Percentiles rank a stretch among this genome's conserved stretches.
Evolutionary conservation across 164 flowering plant species (phyloP).

Genomic region (Cinnamomum chago): DNA sequence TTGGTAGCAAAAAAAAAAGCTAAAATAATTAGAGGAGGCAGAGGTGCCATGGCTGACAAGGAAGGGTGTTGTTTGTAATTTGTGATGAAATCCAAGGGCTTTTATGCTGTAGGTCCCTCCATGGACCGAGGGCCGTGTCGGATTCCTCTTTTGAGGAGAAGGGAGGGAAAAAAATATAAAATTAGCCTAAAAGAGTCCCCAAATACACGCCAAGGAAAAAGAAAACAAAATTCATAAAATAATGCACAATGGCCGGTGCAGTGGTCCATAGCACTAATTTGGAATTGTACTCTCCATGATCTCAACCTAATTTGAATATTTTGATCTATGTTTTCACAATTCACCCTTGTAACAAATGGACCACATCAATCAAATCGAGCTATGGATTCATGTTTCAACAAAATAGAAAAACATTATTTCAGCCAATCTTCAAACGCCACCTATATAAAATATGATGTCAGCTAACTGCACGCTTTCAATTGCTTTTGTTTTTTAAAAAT

Average conservation of each 20-base stretch:
- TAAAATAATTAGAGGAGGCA: neutral
- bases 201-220: conserved; percentile 1
- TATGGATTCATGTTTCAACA: too few species aligned
- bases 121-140: conserved; percentile 7
- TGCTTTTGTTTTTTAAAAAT: too few species aligned
- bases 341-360: too few species aligned
- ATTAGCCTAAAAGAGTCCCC: neutral
- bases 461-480: too few species aligned
- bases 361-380: too few species aligned
- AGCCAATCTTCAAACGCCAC: too few species aligned
- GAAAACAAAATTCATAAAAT: neutral
- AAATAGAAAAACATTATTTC: too few species aligned
- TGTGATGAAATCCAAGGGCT: neutral
- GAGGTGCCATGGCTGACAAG: too few species aligned
- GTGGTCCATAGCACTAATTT: neutral
- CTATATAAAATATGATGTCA: too few species aligned
- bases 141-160: neutral
- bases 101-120: neutral
- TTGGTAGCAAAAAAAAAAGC: neutral
- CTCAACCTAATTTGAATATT: too few species aligned
- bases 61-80: neutral
- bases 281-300: neutral
- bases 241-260: neutral
- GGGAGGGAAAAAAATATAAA: neutral
- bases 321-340: too few species aligned